Evolutionary conservation across 257 asterid species (phyloP).

Genomic region (Solanum piurae): DNA sequence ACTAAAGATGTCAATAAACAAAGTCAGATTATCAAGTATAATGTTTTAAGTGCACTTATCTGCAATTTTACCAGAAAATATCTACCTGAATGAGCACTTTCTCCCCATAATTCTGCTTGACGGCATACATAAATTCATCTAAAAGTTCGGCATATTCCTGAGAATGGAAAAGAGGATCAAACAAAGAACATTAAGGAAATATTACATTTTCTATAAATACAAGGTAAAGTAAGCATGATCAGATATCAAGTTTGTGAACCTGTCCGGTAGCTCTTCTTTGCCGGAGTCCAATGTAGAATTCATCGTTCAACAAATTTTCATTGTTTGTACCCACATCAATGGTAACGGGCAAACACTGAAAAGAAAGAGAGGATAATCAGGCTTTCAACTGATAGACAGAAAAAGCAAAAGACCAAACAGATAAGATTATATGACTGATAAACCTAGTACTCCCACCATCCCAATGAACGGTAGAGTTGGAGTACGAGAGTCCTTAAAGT

Average conservation of each 20-base stretch:
- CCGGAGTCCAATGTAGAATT: conserved; percentile 65
- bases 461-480: neutral
- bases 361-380: neutral
- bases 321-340: conserved; percentile 81
- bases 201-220: neutral
- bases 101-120: conserved; percentile 76
- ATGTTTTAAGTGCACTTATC: neutral
- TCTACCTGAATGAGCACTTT: conserved; percentile 74
- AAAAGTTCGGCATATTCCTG: conserved; percentile 75
- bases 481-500: neutral
- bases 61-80: neutral
- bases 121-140: conserved; percentile 74
- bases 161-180: neutral
- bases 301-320: conserved; percentile 56
- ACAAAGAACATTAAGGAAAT: neutral
- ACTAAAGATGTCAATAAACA: conserved; percentile 25
- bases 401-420: neutral
- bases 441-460: neutral
- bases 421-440: neutral
- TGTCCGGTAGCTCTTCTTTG: conserved; percentile 71
- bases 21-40: neutral
- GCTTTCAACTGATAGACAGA: neutral
- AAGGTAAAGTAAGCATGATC: neutral
- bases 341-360: conserved; percentile 78
- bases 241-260: conserved; percentile 23